Evolutionary conservation across 1,139 yeast species (phyloP).

Genomic region (Saccharomyces hybrid): DNA sequence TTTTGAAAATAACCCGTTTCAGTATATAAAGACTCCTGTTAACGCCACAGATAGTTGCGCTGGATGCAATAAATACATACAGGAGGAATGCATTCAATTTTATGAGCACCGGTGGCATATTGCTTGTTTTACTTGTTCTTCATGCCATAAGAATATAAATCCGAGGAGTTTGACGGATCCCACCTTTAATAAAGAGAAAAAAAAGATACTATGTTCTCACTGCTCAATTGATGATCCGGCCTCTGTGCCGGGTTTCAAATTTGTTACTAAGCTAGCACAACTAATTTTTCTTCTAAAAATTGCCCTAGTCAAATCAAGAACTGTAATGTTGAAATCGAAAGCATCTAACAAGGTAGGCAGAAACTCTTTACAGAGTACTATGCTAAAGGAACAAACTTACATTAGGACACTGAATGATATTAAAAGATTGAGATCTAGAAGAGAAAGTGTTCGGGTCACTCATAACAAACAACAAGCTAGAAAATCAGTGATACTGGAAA

Average conservation of each 20-base stretch:
- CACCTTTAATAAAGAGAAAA: conserved; percentile 35
- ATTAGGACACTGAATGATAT: conserved; percentile 70
- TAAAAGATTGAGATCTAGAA: conserved; percentile 63
- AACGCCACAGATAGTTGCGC: conserved; percentile 75
- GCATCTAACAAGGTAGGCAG: conserved; percentile 12
- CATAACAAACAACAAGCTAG: conserved; percentile 53
- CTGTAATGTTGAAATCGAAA: conserved; percentile 48
- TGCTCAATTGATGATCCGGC: conserved; percentile 48
- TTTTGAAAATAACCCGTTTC: conserved; percentile 37
- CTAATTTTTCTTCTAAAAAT: conserved; percentile 70
- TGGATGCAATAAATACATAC: conserved; percentile 67
- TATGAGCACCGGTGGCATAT: conserved; percentile 73
- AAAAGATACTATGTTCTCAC: conserved; percentile 45
- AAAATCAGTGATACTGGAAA: conserved; percentile 44
- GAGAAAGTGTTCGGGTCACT: conserved; percentile 60
- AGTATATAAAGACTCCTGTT: conserved; percentile 45
- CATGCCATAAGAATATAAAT: conserved; percentile 40
- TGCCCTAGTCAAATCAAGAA: conserved; percentile 71
- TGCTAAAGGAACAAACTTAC: conserved; percentile 42
- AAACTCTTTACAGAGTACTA: conserved; percentile 15
- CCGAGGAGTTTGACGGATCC: conserved; percentile 38
- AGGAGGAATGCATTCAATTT: conserved; percentile 63
- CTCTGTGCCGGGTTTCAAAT: conserved; percentile 48
- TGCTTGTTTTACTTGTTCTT: conserved; percentile 58
- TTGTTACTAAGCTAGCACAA: conserved; percentile 65